These are phyloP conservation scores for Cadophora gregata DNA, from an alignment of 2,329 filamentous ascomycete genomes.

Conservation along the genomic window DNA sequence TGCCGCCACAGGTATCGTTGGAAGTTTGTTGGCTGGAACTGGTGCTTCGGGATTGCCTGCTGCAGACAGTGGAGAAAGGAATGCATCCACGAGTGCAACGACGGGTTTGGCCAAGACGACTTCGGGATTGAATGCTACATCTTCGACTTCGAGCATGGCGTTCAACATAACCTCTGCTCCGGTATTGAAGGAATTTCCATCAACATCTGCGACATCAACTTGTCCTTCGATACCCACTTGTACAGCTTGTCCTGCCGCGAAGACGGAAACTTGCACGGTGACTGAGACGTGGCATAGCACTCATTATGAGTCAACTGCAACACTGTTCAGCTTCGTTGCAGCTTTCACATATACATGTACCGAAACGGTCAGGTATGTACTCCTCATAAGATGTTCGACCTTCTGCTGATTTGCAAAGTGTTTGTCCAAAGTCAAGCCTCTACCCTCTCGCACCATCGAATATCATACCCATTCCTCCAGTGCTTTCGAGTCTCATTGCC, in stretches of 20 bases:
- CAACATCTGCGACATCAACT: not conserved
- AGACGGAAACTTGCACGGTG: slow-evolving; percentile 33
- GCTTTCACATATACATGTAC: slow-evolving; percentile 36
- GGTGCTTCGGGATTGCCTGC: not conserved
- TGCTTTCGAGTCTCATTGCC: slow-evolving; percentile 18
- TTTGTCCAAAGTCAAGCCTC: slow-evolving; percentile 20
- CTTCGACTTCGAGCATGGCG: not conserved
- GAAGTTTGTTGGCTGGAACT: slow-evolving; percentile 24
- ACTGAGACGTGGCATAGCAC: slow-evolving; percentile 40
- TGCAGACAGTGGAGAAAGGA: not conserved
- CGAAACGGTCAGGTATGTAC: slow-evolving; percentile 33
- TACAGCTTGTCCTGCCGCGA: slow-evolving; percentile 26
- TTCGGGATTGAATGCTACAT: not conserved
- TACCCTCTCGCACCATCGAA: slow-evolving; percentile 17
- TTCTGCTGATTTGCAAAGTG: slow-evolving; percentile 11
- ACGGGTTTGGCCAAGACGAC: not conserved
- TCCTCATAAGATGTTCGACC: not conserved
- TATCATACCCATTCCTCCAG: not conserved
- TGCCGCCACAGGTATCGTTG: slow-evolving; percentile 30
- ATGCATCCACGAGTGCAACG: slow-evolving; percentile 1
- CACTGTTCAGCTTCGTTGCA: slow-evolving; percentile 34
- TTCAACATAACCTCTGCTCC: slow-evolving; percentile 22
- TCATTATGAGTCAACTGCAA: slow-evolving; percentile 33
- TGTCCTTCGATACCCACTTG: slow-evolving; percentile 18
- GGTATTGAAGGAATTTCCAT: not conserved